Percentiles rank a stretch among this genome's conserved stretches.
phyloP scores from a whole-genome alignment of 23 red algal species.

The Pyropia haitanensis region DNA sequence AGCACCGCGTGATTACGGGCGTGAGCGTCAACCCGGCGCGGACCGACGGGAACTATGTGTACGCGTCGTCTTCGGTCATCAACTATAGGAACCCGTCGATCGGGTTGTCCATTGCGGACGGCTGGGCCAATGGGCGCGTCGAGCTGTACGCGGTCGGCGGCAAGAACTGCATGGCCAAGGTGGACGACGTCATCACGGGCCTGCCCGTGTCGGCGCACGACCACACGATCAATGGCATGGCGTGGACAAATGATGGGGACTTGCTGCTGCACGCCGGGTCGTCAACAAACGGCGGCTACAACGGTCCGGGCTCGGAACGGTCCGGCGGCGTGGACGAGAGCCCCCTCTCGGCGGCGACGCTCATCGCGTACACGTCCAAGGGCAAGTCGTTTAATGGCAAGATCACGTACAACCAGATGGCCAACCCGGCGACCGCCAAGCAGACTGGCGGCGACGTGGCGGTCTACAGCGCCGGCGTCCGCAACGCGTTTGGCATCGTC shows the following conservation, averaged over 20 bases:
- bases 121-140: conserved; percentile 51
- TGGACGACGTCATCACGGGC: conserved; percentile 37
- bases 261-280: conserved; percentile 25
- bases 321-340: conserved; percentile 13
- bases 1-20: too few species aligned
- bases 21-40: too few species aligned
- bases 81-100: too few species aligned
- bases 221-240: conserved; percentile 49
- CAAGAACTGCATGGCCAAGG: conserved; percentile 25
- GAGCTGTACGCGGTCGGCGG: conserved; percentile 14
- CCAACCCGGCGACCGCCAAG: conserved; percentile 22
- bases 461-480: conserved; percentile 28
- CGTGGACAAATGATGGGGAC: conserved; percentile 37
- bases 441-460: conserved; percentile 16
- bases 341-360: conserved; percentile 18
- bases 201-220: conserved; percentile 57
- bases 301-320: conserved; percentile 6
- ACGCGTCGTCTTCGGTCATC: too few species aligned
- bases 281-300: conserved; percentile 34
- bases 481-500: conserved; percentile 38
- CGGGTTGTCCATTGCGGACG: not conserved
- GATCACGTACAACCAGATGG: conserved; percentile 23
- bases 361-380: conserved; percentile 30
- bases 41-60: too few species aligned
- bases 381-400: conserved; percentile 27